phyloP scores from a whole-genome alignment of 208 protist genomes.

The Angomonas ambiguus region DNA sequence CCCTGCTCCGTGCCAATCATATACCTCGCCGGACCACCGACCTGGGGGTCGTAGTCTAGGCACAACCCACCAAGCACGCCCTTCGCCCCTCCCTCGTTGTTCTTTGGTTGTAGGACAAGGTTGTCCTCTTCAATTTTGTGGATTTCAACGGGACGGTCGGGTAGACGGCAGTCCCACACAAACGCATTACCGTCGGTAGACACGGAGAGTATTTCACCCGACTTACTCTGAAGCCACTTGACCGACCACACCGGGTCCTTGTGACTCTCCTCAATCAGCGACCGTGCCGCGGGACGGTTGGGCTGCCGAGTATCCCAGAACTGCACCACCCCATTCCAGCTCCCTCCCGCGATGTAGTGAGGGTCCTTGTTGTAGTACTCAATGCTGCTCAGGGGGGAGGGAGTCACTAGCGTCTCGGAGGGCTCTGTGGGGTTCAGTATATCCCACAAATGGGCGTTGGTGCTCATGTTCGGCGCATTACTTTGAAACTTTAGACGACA shows the following conservation, averaged over 20 bases:
- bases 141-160: slow-evolving; percentile 89
- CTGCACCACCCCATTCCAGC: slow-evolving; percentile 96
- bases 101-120: slow-evolving; percentile 86
- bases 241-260: slow-evolving; percentile 96
- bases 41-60: slow-evolving; percentile 94
- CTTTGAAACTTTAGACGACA: slow-evolving; percentile 93
- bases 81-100: slow-evolving; percentile 84
- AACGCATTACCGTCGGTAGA: slow-evolving; percentile 95
- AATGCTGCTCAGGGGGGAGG: slow-evolving; percentile 93
- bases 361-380: slow-evolving; percentile 96
- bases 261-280: slow-evolving; percentile 94
- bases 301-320: slow-evolving; percentile 96
- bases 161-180: slow-evolving; percentile 94
- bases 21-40: slow-evolving; percentile 93
- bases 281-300: slow-evolving; percentile 68
- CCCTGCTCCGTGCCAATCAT: slow-evolving; percentile 97
- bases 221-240: slow-evolving; percentile 96
- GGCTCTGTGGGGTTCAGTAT: slow-evolving; percentile 95
- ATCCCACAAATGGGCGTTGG: slow-evolving; percentile 96
- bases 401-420: slow-evolving; percentile 86
- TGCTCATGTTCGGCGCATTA: slow-evolving; percentile 84
- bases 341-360: slow-evolving; percentile 94
- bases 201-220: slow-evolving; percentile 91
- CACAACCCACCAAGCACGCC: slow-evolving; percentile 90
- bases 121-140: slow-evolving; percentile 74